Evolutionary conservation across 257 asterid species (phyloP), one percentile per base, ranked within the genome.

Genomic region (Eucommia ulmoides): DNA sequence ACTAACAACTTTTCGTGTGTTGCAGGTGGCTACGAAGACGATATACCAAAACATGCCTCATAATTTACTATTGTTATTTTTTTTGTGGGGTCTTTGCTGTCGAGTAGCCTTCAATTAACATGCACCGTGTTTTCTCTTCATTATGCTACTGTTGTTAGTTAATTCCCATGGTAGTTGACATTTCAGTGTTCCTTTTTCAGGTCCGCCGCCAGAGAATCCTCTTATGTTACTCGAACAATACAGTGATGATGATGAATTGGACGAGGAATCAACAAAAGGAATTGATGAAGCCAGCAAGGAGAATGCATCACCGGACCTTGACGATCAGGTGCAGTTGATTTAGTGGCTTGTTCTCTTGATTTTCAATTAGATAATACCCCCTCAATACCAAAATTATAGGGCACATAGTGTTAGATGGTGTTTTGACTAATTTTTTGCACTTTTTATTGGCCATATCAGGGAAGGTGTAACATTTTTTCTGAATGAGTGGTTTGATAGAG

Each of bases 221-320:
- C 78, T 89, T 51, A 61, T 74, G 58, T 78, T 89, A 66, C 94
- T 89, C 51, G 98, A 68, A 62, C 98, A 89, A 62, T 89, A 89
- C 65, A 85, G 96, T 54, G 98, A 89, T 72, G 96, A 89, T 35
- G 98, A 89, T 26, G 98, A 85, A 48, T 54, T 64, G 73, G 94
- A 89, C 26, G 83, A 62, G 18, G 85, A 49, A 33, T 64, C 83
- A 47, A 68, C 69, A 53, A 84, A 61, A 29, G 74, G 53, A 41
- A 48, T 52, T 15, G 23, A 60, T 51, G 51, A 41, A 59, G 78
- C 65, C 57, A 56, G 23, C 52, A 42, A 75, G 22, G 77, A 68
- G 53, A 76, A 68, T 46, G 51, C 83, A 48, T 65, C 74, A 41
- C 59, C 24, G 48, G 68, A 33, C 54, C 50, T 15, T 54, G 78